phyloP scores from a whole-genome alignment of 2,329 filamentous ascomycete species.

The Colletotrichum sojae region DNA sequence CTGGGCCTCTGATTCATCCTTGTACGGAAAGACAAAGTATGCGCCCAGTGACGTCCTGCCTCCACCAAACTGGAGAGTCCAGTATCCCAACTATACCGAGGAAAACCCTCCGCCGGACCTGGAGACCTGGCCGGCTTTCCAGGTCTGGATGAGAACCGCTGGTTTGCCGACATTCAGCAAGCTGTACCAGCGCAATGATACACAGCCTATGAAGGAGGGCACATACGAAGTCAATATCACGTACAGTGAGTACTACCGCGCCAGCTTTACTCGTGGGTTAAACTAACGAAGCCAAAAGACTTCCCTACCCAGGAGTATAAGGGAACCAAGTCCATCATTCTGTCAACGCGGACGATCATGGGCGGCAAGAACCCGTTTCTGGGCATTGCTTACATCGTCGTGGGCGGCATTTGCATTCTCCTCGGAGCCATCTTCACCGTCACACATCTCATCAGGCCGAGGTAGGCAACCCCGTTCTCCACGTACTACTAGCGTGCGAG shows the following conservation, averaged over 20 bases:
- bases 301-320: slow-evolving; percentile 85
- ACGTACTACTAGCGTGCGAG: slow-evolving; percentile 14
- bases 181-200: slow-evolving; percentile 87
- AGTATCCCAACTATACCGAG: slow-evolving; percentile 75
- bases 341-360: slow-evolving; percentile 92
- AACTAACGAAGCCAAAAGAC: slow-evolving; percentile 63
- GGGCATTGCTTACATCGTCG: slow-evolving; percentile 94
- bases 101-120: slow-evolving; percentile 79
- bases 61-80: slow-evolving; percentile 86
- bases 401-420: slow-evolving; percentile 92
- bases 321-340: slow-evolving; percentile 90
- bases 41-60: slow-evolving; percentile 77
- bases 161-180: slow-evolving; percentile 96
- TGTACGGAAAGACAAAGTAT: slow-evolving; percentile 83
- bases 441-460: slow-evolving; percentile 91
- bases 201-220: slow-evolving; percentile 75
- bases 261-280: neutral
- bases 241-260: slow-evolving; percentile 74
- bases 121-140: slow-evolving; percentile 84
- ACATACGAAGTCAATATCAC: slow-evolving; percentile 83
- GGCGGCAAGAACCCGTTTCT: slow-evolving; percentile 96
- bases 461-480: slow-evolving; percentile 62
- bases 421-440: slow-evolving; percentile 90
- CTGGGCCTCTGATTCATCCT: slow-evolving; percentile 85
- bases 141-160: slow-evolving; percentile 99